Percentiles rank a stretch among this genome's conserved stretches.
Evolutionary conservation across 164 flowering plant species (phyloP).

Genomic region (Nymphaea colorata): DNA sequence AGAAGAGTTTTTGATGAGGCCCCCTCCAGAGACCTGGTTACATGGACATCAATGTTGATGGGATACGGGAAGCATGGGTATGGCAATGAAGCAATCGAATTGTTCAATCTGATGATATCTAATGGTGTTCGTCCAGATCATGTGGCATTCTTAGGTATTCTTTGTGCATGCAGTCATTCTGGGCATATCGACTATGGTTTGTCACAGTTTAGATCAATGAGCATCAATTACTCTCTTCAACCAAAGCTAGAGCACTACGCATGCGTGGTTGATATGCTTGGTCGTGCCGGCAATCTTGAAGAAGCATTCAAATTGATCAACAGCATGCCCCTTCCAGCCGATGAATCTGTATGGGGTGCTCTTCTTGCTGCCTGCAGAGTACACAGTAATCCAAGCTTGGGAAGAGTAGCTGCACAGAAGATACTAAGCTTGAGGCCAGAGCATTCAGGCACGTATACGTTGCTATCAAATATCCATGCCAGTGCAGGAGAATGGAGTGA

Average conservation of each 20-base stretch:
- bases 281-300: slow-evolving; percentile 63
- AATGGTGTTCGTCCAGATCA: slow-evolving; percentile 50
- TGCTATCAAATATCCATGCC: slow-evolving; percentile 62
- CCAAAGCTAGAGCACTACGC: slow-evolving; percentile 65
- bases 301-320: slow-evolving; percentile 59
- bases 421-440: slow-evolving; percentile 37
- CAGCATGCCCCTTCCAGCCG: slow-evolving; percentile 59
- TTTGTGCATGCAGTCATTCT: slow-evolving; percentile 77
- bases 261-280: slow-evolving; percentile 79
- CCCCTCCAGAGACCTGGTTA: slow-evolving; percentile 34
- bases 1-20: slow-evolving; percentile 35
- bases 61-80: slow-evolving; percentile 86
- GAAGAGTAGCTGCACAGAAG: slow-evolving; percentile 37
- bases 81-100: slow-evolving; percentile 57
- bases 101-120: slow-evolving; percentile 57
- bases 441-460: slow-evolving; percentile 38
- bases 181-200: slow-evolving; percentile 77
- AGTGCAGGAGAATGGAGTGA: slow-evolving; percentile 66
- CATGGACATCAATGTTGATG: slow-evolving; percentile 92
- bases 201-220: slow-evolving; percentile 41
- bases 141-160: slow-evolving; percentile 54
- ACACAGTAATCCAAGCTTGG: slow-evolving; percentile 36
- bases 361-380: slow-evolving; percentile 81
- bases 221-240: slow-evolving; percentile 19
- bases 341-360: slow-evolving; percentile 76